Base-by-base conservation (phyloP, 2,329 filamentous ascomycete species). In the Exophiala mesophila region DNA sequence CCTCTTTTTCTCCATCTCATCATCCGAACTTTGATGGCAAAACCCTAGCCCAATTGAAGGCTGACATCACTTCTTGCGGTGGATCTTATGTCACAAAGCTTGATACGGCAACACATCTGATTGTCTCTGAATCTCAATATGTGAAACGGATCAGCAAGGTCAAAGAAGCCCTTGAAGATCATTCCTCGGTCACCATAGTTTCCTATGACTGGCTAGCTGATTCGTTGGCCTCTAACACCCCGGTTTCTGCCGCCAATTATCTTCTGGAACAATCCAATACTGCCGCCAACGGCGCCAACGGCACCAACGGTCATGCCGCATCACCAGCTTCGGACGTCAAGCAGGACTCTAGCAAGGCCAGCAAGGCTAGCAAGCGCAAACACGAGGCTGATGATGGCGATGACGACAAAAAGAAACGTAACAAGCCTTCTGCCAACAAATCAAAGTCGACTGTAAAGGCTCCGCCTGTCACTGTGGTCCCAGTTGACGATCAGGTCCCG, bases 401-500 rank as follows among this genome's bases (percentile, higher is more conserved):
- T 12, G 24, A 38, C 7, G 21, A 39, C 15, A 39, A 50, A 23
- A 26, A 20, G 8, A 45, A 47, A 20, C 44, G 44, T 21, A 15
- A 33, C 16, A 43, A 43, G 36, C 13, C 41, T 21, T 35, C 44
- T 10, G 19, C 18, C 29, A 52, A 4, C 47, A 55, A 15, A 43
- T 42, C 19, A 57, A 57, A 46, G 57, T 44, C 42, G 56, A 53
- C 12, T 50, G 36, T 40, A 52, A 45, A 36, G 55, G 43, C 40
- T 63, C 71, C 38, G 73, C 71, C 55, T 67, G 68, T 67, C 30
- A 45, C 70, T 3, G 59, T 60, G 9, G 69, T 81, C 30, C 74
- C 76, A 0, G 49, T 78, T 2, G 77, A 81, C 45, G 68, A 72
- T 21, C 59, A 59, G 12, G 29, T 51, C 7, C 70, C 66, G 36